Conservation (phyloP, 345 rosid species). For the Pelargonium nanum region DNA sequence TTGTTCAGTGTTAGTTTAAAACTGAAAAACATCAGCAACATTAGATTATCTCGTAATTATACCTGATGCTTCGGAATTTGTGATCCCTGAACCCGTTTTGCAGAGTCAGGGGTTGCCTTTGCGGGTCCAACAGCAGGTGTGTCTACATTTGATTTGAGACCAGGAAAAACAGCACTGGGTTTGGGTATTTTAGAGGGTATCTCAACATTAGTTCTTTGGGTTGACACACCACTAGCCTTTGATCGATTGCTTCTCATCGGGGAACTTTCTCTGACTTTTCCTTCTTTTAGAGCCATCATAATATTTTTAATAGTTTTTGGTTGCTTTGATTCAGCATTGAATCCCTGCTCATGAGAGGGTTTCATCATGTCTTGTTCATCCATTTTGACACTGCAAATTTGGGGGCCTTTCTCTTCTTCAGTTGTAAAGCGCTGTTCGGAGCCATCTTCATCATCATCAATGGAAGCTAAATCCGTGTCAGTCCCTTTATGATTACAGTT, state of each 20-base stretch:
- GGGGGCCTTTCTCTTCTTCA: slow-evolving; percentile 32
- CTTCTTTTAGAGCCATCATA: slow-evolving; percentile 93
- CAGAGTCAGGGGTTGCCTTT: slow-evolving; percentile 43
- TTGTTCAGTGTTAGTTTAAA: slow-evolving; percentile 3
- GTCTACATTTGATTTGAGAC: slow-evolving; percentile 41
- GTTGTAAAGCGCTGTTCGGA: slow-evolving; percentile 31
- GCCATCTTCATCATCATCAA: slow-evolving; percentile 61
- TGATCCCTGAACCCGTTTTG: slow-evolving; percentile 40
- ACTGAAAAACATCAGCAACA: neutral
- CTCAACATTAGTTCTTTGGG: slow-evolving; percentile 47
- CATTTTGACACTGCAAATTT: slow-evolving; percentile 28
- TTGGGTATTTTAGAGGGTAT: slow-evolving; percentile 56
- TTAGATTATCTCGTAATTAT: slow-evolving; percentile 7
- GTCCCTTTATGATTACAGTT: slow-evolving; percentile 36
- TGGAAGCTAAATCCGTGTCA: slow-evolving; percentile 42
- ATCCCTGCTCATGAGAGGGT: slow-evolving; percentile 34
- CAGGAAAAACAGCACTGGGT: slow-evolving; percentile 36
- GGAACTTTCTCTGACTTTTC: slow-evolving; percentile 73
- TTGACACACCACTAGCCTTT: slow-evolving; percentile 33
- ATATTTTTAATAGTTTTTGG: slow-evolving; percentile 75
- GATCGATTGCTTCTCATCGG: slow-evolving; percentile 61
- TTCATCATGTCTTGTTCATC: slow-evolving; percentile 39
- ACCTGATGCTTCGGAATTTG: slow-evolving; percentile 71
- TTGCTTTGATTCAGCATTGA: slow-evolving; percentile 51
- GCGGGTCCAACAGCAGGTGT: slow-evolving; percentile 26